Conservation (phyloP, 108 stramenopile species). For the Nannochloropsis salina region DNA sequence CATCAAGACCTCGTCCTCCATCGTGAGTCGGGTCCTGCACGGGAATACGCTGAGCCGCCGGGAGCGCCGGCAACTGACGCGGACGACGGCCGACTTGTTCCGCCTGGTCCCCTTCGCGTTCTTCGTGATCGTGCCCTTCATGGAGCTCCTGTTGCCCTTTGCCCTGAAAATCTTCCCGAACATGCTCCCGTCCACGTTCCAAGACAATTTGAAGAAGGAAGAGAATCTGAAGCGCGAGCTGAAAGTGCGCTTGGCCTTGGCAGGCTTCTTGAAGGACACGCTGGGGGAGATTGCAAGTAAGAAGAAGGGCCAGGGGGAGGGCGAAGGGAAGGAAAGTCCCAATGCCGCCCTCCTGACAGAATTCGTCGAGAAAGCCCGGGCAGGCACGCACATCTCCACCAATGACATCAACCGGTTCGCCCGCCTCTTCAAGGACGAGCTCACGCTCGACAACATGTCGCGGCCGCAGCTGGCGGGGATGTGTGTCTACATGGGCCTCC, state of each 20-base stretch:
- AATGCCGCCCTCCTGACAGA: slow-evolving; percentile 60
- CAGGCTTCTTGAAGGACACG: slow-evolving; percentile 89
- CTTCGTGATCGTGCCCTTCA: slow-evolving; percentile 83
- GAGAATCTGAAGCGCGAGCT: slow-evolving; percentile 94
- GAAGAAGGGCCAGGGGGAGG: slow-evolving; percentile 39
- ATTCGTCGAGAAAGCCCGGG: slow-evolving; percentile 80
- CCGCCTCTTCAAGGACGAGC: slow-evolving; percentile 81
- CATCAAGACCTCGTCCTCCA: slow-evolving; percentile 70
- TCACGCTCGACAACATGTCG: slow-evolving; percentile 94
- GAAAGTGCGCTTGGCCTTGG: slow-evolving; percentile 85
- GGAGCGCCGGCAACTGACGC: slow-evolving; percentile 88
- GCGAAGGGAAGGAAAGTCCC: slow-evolving; percentile 40
- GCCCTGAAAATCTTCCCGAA: slow-evolving; percentile 93
- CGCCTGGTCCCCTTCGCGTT: slow-evolving; percentile 83
- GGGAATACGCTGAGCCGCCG: slow-evolving; percentile 83
- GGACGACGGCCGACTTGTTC: slow-evolving; percentile 91
- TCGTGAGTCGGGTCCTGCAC: slow-evolving; percentile 66
- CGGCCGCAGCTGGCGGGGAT: slow-evolving; percentile 91
- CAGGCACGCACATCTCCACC: slow-evolving; percentile 69
- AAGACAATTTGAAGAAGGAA: slow-evolving; percentile 88
- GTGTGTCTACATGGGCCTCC: slow-evolving; percentile 90
- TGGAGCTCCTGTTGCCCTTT: slow-evolving; percentile 95
- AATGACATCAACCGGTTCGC: slow-evolving; percentile 57
- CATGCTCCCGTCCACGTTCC: slow-evolving; percentile 98
- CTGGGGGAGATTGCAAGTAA: slow-evolving; percentile 55